Evolutionary conservation across 2,329 filamentous ascomycete species (phyloP), one percentile per base, ranked within the genome.

Genomic region (Hypoxylon rubiginosum): DNA sequence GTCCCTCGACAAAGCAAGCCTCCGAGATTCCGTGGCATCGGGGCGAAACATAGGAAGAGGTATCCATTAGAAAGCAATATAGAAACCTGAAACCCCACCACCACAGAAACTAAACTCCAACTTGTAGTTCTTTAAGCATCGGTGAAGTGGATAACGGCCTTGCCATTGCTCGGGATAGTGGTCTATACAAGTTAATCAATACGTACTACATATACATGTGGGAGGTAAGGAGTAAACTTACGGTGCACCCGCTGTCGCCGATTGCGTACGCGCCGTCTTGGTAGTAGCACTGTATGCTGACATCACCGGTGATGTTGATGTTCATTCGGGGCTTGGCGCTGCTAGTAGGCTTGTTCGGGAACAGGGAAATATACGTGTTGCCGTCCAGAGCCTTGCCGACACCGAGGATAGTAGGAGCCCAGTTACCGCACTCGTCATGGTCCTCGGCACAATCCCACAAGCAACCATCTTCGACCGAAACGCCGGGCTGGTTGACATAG

Each of bases 401-500:
- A 78, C 95, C 95, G 57, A 97, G 83, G 82, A 94, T 95, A 73
- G 93, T 82, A 30, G 96, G 94, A 51, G 96, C 91, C 86, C 87
- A 97, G 88, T 99, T 97, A 71, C 96, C 90, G 64, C 88, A 83
- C 19, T 84, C 84, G 55, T 87, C 83, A 41, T 82, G 79, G 72
- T 82, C 80, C 17, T 71, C 72, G 21, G 73, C n/a, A 76, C 82
- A 85, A 70, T 78, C 78, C 96, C 96, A 98, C 63, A 86, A 81
- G 82, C 96, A 99, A 54, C 88, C 92, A 11, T 94, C 81, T 70
- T 88, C 78, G 63, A 89, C 82, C 17, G 81, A 74, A 57, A 91
- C 83, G 66, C 93, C 94, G 73, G 88, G 86, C 74, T 92, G 92
- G 87, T 98, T 98, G 81, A 98, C 87, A 79, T 99, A 99, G 87